These are phyloP conservation scores for Macrophomina pseudophaseolina DNA, from an alignment of 2,329 filamentous ascomycete genomes.

Conservation along the genomic window DNA sequence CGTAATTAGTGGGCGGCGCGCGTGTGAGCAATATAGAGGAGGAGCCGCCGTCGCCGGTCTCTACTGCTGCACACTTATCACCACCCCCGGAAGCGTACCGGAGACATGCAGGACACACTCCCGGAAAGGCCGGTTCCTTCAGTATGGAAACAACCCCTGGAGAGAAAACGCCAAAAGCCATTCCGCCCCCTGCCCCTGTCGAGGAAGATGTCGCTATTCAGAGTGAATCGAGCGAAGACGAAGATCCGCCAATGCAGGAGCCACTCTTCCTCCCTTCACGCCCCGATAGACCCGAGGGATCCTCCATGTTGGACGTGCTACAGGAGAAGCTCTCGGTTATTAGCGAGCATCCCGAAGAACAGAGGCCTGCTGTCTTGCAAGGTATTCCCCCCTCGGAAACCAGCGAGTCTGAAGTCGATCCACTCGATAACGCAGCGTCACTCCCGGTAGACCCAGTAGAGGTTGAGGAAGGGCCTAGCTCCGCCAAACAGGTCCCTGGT, in stretches of 20 bases:
- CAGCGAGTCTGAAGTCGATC: slow-evolving; percentile 31
- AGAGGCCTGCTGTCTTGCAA: slow-evolving; percentile 31
- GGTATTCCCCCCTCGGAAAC: slow-evolving; percentile 23
- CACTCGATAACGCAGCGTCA: slow-evolving; percentile 30
- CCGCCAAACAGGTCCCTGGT: slow-evolving; percentile 35
- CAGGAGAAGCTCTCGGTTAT: slow-evolving; percentile 17
- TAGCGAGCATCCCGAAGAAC: slow-evolving; percentile 27
- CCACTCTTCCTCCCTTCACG: slow-evolving; percentile 23
- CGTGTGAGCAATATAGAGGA: slow-evolving; percentile 31
- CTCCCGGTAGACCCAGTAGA: slow-evolving; percentile 32
- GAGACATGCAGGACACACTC: slow-evolving; percentile 45
- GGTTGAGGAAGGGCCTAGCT: slow-evolving; percentile 14
- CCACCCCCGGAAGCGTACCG: slow-evolving; percentile 42
- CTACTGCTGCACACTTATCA: slow-evolving; percentile 38
- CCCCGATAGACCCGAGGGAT: slow-evolving; percentile 16
- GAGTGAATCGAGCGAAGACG: slow-evolving; percentile 30
- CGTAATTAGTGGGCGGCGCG: background rate
- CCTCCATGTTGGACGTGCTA: slow-evolving; percentile 8
- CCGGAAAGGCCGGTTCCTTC: slow-evolving; percentile 31
- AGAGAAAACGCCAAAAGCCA: slow-evolving; percentile 20
- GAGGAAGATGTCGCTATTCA: slow-evolving; percentile 5
- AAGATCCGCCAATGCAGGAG: slow-evolving; percentile 20
- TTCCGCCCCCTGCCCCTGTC: background rate
- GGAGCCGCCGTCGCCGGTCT: slow-evolving; percentile 39
- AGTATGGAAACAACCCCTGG: slow-evolving; percentile 14